Percentiles rank a stretch among this genome's conserved stretches.
Evolutionary conservation across 768 basidiomycete genomes (phyloP).

Genomic region (Termitomyces eurrhizus): DNA sequence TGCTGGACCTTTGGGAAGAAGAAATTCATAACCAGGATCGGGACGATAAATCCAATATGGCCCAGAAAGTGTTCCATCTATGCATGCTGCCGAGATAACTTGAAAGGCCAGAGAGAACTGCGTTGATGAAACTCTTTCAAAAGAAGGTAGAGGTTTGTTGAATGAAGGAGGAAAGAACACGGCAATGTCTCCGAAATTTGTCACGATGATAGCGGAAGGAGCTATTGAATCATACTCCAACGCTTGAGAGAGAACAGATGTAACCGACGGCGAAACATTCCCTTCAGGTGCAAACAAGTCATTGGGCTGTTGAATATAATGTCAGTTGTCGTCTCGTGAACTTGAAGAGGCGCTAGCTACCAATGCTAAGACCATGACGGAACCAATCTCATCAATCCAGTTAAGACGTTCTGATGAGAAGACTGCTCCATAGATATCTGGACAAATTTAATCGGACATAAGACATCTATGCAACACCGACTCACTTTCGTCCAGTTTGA

Average conservation of each 20-base stretch:
- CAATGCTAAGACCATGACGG: not conserved
- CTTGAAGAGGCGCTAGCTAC: too few relatives aligned
- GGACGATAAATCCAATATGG: not conserved
- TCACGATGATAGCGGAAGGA: not conserved
- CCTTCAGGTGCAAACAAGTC: not conserved
- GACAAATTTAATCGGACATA: not conserved
- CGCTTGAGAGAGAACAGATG: not conserved
- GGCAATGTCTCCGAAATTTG: not conserved
- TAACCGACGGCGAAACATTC: not conserved
- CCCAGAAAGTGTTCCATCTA: not conserved
- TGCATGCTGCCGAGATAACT: not conserved
- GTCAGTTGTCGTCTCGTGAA: too few relatives aligned
- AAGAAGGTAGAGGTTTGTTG: not conserved
- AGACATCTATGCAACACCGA: not conserved
- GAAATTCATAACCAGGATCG: not conserved
- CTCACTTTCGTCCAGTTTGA: not conserved
- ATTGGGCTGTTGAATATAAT: not conserved
- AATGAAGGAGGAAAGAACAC: not conserved
- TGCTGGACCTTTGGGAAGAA: not conserved
- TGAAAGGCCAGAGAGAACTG: not conserved
- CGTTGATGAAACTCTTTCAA: not conserved
- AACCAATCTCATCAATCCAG: not conserved
- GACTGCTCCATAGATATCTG: not conserved
- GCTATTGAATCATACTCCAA: not conserved
- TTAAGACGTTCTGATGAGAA: not conserved